Evolutionary conservation across 2,329 filamentous ascomycete genomes (phyloP), one percentile per base, ranked within the genome.

Genomic region (Diplodia seriata): DNA sequence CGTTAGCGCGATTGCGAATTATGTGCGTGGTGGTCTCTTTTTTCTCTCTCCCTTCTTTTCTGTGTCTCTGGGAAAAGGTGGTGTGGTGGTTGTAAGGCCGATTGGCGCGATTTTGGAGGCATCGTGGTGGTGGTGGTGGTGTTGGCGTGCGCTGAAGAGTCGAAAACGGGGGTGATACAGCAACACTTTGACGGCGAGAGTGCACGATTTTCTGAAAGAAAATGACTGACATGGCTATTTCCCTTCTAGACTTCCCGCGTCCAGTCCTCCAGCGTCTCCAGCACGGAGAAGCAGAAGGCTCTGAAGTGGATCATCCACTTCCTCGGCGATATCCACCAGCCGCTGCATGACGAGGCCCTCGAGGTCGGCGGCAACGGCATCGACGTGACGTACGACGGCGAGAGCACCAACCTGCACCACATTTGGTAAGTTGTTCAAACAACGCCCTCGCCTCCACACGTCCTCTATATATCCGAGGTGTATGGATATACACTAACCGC

Each of bases 281-380:
- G 72, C 8, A 70, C 68, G 20, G 76, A 82, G 71, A 75, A 76
- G 49, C 78, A 79, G 68, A 79, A 82, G 59, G 83, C 83, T 0
- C 72, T 86, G 23, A 80, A 81, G 68, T 86, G 83, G 76, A 74
- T 86, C 65, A 76, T 86, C 26, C 84, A 68, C 36, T 85, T 86
- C 73, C 79, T 95, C 12, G 86, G 92, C 68, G 93, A 97, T 75
- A 86, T 92, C 31, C 87, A 87, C 69, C 93, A 93, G 74, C 91
- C 90, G 0, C 81, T 96, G 59, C 86, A 87, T 71, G 82, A 83
- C 14, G 85, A 87, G 73, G 80, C 77, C 50, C 73, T 80, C 15
- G 79, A 78, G 7, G 70, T 80, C 7, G 82, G 82, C 56, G 82
- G 81, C 40, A 83, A 83, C 71, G 74, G 72, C 2, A 79, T 83